These are phyloP conservation scores for Quercus suber DNA, from an alignment of 306 rosid genomes.

Conservation along the genomic window DNA sequence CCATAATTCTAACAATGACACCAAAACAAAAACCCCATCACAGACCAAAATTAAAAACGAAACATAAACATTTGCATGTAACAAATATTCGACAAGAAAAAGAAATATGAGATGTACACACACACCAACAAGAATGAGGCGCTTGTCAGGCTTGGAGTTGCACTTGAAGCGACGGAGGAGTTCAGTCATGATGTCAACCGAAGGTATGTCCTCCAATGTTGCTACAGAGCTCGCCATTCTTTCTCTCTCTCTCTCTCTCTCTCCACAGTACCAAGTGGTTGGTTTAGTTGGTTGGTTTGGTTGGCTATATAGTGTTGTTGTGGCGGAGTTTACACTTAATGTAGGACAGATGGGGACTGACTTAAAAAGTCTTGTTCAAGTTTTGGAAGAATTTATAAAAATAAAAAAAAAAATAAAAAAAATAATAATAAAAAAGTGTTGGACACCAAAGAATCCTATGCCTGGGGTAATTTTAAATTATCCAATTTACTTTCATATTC, in stretches of 20 bases:
- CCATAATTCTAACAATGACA: neutral
- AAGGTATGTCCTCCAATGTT: slow-evolving; percentile 73
- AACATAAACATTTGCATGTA: neutral
- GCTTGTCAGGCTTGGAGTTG: slow-evolving; percentile 84
- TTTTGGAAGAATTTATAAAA: neutral
- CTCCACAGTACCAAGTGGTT: neutral
- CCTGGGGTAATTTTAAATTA: too few relatives aligned
- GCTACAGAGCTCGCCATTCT: slow-evolving; percentile 44
- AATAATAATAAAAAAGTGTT: too few relatives aligned
- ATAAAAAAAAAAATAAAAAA: too few relatives aligned
- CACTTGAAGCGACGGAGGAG: slow-evolving; percentile 89
- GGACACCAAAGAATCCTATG: too few relatives aligned
- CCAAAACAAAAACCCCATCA: neutral
- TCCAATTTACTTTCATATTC: too few relatives aligned
- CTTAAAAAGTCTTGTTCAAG: neutral
- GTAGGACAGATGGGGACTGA: neutral
- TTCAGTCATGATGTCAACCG: slow-evolving; percentile 78
- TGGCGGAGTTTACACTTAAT: neutral
- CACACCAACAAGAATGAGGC: slow-evolving; percentile 85
- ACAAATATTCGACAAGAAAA: neutral
- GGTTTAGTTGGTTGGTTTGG: neutral
- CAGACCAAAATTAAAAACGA: neutral
- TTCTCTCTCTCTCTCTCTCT: slow-evolving; percentile 4
- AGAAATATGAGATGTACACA: too few relatives aligned
- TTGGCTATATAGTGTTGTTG: neutral